These are phyloP conservation scores for Teratosphaeria pseudoeucalypti DNA, from an alignment of 2,329 filamentous ascomycete genomes.

Conservation along the genomic window DNA sequence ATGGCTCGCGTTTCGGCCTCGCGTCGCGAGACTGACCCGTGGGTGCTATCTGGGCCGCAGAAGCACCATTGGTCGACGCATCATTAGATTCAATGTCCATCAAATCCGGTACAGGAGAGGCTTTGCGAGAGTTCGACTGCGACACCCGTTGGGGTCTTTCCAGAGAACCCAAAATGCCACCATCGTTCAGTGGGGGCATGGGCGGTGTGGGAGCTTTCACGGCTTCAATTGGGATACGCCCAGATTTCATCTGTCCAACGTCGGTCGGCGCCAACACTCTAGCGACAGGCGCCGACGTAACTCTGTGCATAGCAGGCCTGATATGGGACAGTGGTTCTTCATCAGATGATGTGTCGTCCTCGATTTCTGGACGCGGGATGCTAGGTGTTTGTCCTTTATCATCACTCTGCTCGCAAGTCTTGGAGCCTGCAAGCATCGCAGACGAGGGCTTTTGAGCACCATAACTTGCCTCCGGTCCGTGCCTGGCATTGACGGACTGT, in stretches of 20 bases:
- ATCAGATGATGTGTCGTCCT: not conserved
- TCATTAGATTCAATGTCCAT: not conserved
- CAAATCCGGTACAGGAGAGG: not conserved
- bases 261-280: not conserved
- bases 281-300: not conserved
- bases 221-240: not conserved
- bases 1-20: not conserved
- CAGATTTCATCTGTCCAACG: not conserved
- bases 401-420: not conserved
- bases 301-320: not conserved
- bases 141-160: not conserved
- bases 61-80: not conserved
- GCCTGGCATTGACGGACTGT: not conserved
- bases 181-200: not conserved
- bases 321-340: not conserved
- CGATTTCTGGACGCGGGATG: not conserved
- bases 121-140: not conserved
- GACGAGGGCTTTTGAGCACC: not conserved
- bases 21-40: not conserved
- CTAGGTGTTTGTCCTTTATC: not conserved
- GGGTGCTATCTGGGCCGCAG: not conserved
- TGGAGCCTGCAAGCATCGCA: not conserved
- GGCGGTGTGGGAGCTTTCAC: not conserved
- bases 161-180: not conserved
- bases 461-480: not conserved